These are phyloP conservation scores for Trichocomaceae sp. DNA, from an alignment of 2,329 filamentous ascomycete species.

Conservation along the genomic window DNA sequence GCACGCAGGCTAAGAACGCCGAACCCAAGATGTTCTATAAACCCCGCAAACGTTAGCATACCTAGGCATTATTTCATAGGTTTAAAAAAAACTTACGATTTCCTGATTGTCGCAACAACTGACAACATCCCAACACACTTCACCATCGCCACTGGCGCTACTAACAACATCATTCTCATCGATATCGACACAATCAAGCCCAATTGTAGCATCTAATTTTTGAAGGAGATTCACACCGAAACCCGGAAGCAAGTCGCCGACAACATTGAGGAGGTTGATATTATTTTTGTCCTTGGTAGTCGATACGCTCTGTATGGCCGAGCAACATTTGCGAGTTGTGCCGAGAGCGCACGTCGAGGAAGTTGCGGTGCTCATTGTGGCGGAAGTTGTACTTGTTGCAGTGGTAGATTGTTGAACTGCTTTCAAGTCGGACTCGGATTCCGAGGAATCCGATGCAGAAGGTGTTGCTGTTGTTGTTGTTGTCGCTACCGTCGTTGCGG, in stretches of 20 bases:
- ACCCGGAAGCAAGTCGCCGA: constrained; percentile 2
- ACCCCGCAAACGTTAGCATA: background rate
- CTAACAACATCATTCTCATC: background rate
- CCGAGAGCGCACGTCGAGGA: background rate
- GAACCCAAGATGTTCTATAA: background rate
- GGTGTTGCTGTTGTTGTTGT: background rate
- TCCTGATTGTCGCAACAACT: constrained; percentile 10
- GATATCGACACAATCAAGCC: constrained; percentile 3
- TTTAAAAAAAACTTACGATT: constrained; percentile 10
- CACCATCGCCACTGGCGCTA: background rate
- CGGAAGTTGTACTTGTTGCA: background rate
- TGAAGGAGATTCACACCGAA: background rate
- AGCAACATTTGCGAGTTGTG: constrained; percentile 8
- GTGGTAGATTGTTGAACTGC: background rate
- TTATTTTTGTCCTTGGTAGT: background rate
- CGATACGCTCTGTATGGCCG: constrained; percentile 2
- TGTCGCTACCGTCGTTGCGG: background rate
- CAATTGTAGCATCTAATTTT: background rate
- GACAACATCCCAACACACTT: constrained; percentile 2
- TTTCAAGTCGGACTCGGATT: background rate
- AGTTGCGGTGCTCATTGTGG: background rate
- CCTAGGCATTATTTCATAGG: too few species aligned
- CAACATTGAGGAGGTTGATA: background rate
- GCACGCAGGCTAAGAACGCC: constrained; percentile 2
- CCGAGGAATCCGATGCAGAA: background rate